Percentiles rank a stretch among this genome's conserved stretches.
phyloP scores from a whole-genome alignment of 805 yeast species.

The Wickerhamiella sergipiensis region DNA sequence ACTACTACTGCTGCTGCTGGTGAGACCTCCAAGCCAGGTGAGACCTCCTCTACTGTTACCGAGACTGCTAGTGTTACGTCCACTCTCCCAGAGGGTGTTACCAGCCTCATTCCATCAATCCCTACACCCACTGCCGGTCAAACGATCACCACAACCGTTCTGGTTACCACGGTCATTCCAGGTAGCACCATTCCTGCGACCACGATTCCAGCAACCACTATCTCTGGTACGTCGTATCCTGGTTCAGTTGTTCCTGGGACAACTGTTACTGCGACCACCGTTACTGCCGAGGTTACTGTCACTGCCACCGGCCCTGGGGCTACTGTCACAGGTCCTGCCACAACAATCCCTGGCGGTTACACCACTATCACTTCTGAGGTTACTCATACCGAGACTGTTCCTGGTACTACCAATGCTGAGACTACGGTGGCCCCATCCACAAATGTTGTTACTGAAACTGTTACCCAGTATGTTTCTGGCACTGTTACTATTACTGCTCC shows the following conservation, averaged over 20 bases:
- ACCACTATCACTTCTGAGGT: not conserved
- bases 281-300: not conserved
- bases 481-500: not conserved
- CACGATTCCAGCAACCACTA: not conserved
- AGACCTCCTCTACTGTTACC: not conserved
- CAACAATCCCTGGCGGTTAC: constrained; percentile 10
- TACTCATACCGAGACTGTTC: constrained; percentile 5
- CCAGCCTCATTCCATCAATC: not conserved
- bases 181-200: not conserved
- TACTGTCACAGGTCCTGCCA: constrained; percentile 6
- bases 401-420: constrained; percentile 9
- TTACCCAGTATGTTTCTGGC: not conserved
- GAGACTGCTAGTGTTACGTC: not conserved
- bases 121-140: not conserved
- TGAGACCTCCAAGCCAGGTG: not conserved
- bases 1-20: not conserved
- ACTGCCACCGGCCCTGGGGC: not conserved
- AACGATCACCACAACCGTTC: not conserved
- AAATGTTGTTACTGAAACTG: not conserved
- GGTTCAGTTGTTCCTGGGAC: constrained; percentile 3
- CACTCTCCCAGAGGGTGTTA: not conserved
- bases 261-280: not conserved
- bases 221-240: constrained; percentile 1
- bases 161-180: not conserved
- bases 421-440: constrained; percentile 8